Base-by-base conservation (phyloP, 345 rosid genomes). In the Luvunga scandens region DNA sequence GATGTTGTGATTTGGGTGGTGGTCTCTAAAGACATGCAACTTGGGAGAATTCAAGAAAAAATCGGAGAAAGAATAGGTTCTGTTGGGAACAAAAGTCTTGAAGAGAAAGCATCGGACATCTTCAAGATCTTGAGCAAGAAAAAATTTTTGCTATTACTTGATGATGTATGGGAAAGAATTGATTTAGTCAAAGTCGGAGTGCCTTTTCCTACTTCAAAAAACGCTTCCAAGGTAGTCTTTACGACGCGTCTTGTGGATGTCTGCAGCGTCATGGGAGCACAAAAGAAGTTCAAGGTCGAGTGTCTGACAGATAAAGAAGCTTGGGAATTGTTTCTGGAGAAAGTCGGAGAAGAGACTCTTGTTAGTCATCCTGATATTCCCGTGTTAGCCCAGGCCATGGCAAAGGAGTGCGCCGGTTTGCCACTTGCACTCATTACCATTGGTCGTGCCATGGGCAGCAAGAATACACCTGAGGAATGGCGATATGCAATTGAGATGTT, bases 201-300 rank as follows among this genome's bases (percentile, higher is more conserved):
- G 63, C 84, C 87, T 28, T 9, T 38, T 19, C 78, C 42, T 7
- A 8, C 79, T 2, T 19, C 14, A 33, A n/a, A 24, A 25, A 76
- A 71, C 25, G 24, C 42, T 19, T 75, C 72, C 62, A 84, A 79
- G 48, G 9, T 85, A 21, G 56, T 83, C 28, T 79, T 86, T 61
- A 70, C 86, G 0, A 83, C 84, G 74, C 72, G 85, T 10, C 74
- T 64, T 0, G 77, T 74, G 69, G 72, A 75, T 28, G 73, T 83
- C 2, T 86, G 88, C 31, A 33, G 74, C 5, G 25, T 10, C 21
- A 83, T 86, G 85, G 66, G 21, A 34, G 82, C 85, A 55, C 69
- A 74, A 5, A 79, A 76, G 53, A 83, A 53, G 36, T 57, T 83
- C 6, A 24, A 69, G 62, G 78, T 81, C 4, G 34, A 27, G 34